Base-by-base conservation (phyloP, 2,329 filamentous ascomycete species). In the Chalaropsis ovoidea region DNA sequence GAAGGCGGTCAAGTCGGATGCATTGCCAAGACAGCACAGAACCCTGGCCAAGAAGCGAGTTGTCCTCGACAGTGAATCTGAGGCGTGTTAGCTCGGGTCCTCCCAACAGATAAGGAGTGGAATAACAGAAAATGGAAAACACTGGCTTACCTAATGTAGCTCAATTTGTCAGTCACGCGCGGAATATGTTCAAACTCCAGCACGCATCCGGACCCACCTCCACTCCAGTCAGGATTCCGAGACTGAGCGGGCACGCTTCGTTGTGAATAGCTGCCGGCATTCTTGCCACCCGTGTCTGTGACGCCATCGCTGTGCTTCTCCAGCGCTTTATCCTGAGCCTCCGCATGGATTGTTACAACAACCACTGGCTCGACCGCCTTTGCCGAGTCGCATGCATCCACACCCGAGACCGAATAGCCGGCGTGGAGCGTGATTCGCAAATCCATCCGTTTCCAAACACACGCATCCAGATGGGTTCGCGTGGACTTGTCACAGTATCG, bases 281-380 rank as follows among this genome's bases (percentile, higher is more conserved):
- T 82, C 66, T 79, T 69, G 24, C 64, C 47, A 27, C 68, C 68
- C n/a, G 65, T 70, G 19, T 73, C 72, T 35, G 71, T 74, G 24
- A 72, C 72, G 17, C 68, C 63, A 31, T 71, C 27, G n/a, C 60
- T 58, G 8, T 19, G 49, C 61, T 67, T 68, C 35, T 69, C 71
- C 70, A 67, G 71, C 54, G 68, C 74, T 68, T 69, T 75, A 69
- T 75, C 79, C 67, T 74, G 72, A 68, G 80, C 88, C 72, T 94
- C 90, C 17, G 92, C 84, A 73, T 95, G 90, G 65, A 96, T 76
- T 73, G 94, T 88, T 69, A 86, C 87, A 72, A 87, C 90, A 70
- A 96, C 82, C 67, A 88, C 83, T 1, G 90, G 90, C 47, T 85
- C 63, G n/a, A 67, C 24, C 2, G 47, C 62, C 22, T 43, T 24